Percentiles rank a stretch among this genome's conserved stretches.
Conservation (phyloP, 2,329 filamentous ascomycete species). For the Chrysosporium queenslandicum region DNA sequence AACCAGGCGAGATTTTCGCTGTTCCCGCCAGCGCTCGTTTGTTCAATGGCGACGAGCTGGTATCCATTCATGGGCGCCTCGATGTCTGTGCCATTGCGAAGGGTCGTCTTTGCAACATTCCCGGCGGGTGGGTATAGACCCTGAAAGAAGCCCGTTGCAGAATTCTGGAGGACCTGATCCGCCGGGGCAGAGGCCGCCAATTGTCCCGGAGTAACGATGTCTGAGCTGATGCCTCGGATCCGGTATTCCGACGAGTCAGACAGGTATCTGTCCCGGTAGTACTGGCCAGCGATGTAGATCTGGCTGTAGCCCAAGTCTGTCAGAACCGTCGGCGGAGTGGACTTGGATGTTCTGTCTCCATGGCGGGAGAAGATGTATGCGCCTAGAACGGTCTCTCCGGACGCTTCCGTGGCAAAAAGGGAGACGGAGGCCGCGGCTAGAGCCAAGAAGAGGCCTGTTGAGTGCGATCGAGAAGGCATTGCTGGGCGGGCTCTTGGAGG, state of each 20-base stretch:
- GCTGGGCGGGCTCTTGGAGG: neutral
- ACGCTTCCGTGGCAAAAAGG: conserved; percentile 18
- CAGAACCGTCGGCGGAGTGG: conserved; percentile 58
- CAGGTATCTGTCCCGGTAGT: conserved; percentile 70
- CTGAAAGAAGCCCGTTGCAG: conserved; percentile 70
- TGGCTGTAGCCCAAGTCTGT: conserved; percentile 71
- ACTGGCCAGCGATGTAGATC: conserved; percentile 60
- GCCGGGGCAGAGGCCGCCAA: conserved; percentile 61
- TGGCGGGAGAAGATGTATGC: conserved; percentile 83
- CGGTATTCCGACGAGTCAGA: conserved; percentile 46
- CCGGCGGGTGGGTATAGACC: conserved; percentile 74
- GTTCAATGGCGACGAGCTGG: conserved; percentile 68
- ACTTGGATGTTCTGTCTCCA: conserved; percentile 77
- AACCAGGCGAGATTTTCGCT: conserved; percentile 50
- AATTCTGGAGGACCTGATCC: conserved; percentile 70
- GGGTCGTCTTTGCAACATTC: conserved; percentile 45
- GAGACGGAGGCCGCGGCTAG: conserved; percentile 18
- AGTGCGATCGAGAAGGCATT: conserved; percentile 7
- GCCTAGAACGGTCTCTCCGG: conserved; percentile 61
- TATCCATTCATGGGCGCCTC: conserved; percentile 65
- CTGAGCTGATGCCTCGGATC: conserved; percentile 56
- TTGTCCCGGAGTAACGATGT: conserved; percentile 59
- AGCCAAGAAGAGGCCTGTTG: neutral
- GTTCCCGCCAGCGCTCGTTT: conserved; percentile 51
- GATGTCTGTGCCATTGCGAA: conserved; percentile 61